A percentile compares a stretch with the other conserved stretches of the same genome.
phyloP scores from a whole-genome alignment of 1,284 basidiomycete genomes.

The Cryptococcus sp. region DNA sequence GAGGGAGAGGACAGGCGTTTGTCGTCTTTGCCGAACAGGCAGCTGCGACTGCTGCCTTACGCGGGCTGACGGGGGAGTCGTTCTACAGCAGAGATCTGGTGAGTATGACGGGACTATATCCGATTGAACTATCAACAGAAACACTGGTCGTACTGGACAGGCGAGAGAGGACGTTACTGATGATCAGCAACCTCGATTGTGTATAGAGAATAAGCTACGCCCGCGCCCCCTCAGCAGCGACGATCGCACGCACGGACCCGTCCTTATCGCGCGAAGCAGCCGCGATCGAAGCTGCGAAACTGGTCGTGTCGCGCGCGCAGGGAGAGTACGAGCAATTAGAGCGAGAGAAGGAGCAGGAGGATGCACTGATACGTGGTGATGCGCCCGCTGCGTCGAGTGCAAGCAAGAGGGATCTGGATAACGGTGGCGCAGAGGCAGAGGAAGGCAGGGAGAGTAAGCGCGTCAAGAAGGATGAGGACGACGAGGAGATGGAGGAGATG shows the following conservation, averaged over 20 bases:
- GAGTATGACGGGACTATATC: slow-evolving; percentile 13
- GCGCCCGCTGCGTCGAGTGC: slow-evolving; percentile 9
- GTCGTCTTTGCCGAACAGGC: slow-evolving; percentile 90
- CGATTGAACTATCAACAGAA: too few species aligned
- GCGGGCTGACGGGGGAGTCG: slow-evolving; percentile 83
- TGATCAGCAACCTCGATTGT: background rate
- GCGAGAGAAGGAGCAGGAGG: slow-evolving; percentile 64
- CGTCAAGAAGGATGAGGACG: slow-evolving; percentile 33
- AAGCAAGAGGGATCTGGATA: slow-evolving; percentile 59
- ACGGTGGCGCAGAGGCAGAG: slow-evolving; percentile 56
- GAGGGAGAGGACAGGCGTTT: slow-evolving; percentile 94
- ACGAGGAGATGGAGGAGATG: slow-evolving; percentile 46
- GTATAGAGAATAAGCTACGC: slow-evolving; percentile 83
- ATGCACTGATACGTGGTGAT: slow-evolving; percentile 52
- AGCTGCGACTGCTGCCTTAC: slow-evolving; percentile 84
- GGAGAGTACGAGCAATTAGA: slow-evolving; percentile 60
- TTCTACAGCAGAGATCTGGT: slow-evolving; percentile 65
- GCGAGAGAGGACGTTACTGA: too few species aligned
- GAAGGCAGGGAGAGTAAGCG: slow-evolving; percentile 39
- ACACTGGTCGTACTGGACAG: too few species aligned
- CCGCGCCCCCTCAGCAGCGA: slow-evolving; percentile 80
- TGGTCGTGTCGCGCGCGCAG: slow-evolving; percentile 54
- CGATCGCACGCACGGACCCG: slow-evolving; percentile 60
- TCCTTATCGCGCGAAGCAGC: slow-evolving; percentile 62
- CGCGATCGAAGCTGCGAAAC: slow-evolving; percentile 47